Evolutionary conservation across 2,329 filamentous ascomycete genomes (phyloP), one percentile per base, ranked within the genome.

Genomic region (Ascomycota sp.): DNA sequence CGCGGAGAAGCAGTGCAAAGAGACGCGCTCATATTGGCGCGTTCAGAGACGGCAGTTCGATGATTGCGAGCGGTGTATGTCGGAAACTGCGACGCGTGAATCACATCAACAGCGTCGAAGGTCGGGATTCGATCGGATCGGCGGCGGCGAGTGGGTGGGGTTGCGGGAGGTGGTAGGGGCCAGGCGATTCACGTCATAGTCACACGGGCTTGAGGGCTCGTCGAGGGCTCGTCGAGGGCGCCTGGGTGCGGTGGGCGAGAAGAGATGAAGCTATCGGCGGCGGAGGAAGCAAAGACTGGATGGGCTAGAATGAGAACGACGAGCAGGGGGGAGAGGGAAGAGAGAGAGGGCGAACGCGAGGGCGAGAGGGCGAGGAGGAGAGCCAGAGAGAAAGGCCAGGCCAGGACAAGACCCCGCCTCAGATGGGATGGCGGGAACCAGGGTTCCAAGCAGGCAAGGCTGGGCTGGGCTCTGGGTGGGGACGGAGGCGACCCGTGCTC

Each of bases 391-490:
- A 25, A 25, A 19, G n/a, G n/a, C n/a, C n/a, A n/a, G n/a, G n/a
- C n/a, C n/a, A n/a, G 28, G 28, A 36, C 27, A 30, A 23, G 32
- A 31, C 34, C 33, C 38, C 38, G 37, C 36, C 26, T 32, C 20
- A 23, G 35, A 35, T 35, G 36, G 33, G 35, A 38, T 34, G 36
- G 33, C 36, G 32, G 38, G 32, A 32, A 31, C 31, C 34, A 34
- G 39, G 38, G 17, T 7, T 11, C 40, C 45, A 39, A 30, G 30
- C 38, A 35, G 32, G 43, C 45, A 45, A 43, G 48, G 44, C 39
- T 43, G 37, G 41, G 41, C 30, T n/a, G n/a, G n/a, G n/a, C n/a
- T n/a, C n/a, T n/a, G n/a, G n/a, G n/a, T n/a, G 28, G 29, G 30
- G 31, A 31, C 19, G 29, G 28, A 29, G 33, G 29, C 30, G 27